A percentile compares a stretch with the other conserved stretches of the same genome.
Evolutionary conservation across 768 basidiomycete species (phyloP).

Genomic region (Dioszegia aurantiaca): DNA sequence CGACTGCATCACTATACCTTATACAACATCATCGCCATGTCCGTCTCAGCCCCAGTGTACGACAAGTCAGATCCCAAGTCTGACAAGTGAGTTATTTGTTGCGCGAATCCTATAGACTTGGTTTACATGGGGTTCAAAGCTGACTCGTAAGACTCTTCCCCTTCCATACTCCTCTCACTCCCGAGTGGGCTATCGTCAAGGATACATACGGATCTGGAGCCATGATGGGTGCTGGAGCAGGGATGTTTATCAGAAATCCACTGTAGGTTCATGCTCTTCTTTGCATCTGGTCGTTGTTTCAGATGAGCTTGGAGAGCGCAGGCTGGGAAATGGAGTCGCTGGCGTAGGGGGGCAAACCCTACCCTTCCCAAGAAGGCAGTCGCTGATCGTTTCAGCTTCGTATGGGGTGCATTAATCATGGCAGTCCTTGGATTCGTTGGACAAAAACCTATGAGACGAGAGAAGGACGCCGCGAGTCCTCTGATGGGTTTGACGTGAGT

Average conservation of each 20-base stretch:
- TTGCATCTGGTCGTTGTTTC: not conserved
- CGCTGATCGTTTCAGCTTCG: constrained; percentile 29
- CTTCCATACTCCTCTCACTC: constrained; percentile 32
- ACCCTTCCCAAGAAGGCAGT: no score
- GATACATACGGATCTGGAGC: constrained; percentile 31
- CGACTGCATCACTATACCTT: not conserved
- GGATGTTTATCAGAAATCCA: constrained; percentile 47
- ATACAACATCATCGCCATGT: constrained; percentile 17
- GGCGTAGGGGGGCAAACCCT: no score
- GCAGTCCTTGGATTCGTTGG: constrained; percentile 32
- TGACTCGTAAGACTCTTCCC: constrained; percentile 31
- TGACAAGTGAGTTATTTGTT: constrained; percentile 36
- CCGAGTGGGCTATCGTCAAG: constrained; percentile 39
- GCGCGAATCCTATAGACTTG: no score
- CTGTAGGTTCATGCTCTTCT: constrained; percentile 24
- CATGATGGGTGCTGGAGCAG: constrained; percentile 44
- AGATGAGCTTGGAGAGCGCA: no score
- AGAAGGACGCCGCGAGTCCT: constrained; percentile 36
- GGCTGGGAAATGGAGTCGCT: no score
- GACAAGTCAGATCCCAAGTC: constrained; percentile 44
- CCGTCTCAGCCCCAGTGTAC: constrained; percentile 36
- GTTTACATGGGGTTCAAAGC: not conserved
- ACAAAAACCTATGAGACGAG: constrained; percentile 31
- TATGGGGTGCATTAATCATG: constrained; percentile 34
- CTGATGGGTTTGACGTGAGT: constrained; percentile 36